Evolutionary conservation across 495 filamentous ascomycete genomes (phyloP).

Genomic region (Aspergillus sclerotioniger): DNA sequence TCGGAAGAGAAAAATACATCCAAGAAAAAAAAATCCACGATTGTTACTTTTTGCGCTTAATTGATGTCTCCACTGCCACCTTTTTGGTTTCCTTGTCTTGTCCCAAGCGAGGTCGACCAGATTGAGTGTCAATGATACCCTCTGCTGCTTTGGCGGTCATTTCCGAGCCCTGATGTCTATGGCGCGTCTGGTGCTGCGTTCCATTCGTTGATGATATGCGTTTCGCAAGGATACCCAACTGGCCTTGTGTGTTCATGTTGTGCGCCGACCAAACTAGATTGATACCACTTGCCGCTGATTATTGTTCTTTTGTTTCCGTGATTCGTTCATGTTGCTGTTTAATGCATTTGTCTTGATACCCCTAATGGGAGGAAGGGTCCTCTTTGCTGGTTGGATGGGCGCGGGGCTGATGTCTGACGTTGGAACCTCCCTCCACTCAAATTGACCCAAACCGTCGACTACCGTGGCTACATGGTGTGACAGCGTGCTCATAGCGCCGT

Average conservation of each 20-base stretch:
- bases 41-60: constrained; percentile 13
- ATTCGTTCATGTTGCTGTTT: constrained; percentile 27
- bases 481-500: constrained; percentile 6
- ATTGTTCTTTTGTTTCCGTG: constrained; percentile 28
- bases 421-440: constrained; percentile 18
- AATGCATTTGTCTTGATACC: constrained; percentile 37
- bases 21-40: constrained; percentile 12
- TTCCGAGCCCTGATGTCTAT: constrained; percentile 22
- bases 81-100: constrained; percentile 21
- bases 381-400: constrained; percentile 22
- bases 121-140: constrained; percentile 29
- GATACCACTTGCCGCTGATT: constrained; percentile 47
- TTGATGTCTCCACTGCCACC: constrained; percentile 36
- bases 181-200: constrained; percentile 22
- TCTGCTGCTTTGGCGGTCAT: constrained; percentile 27
- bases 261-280: constrained; percentile 48
- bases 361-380: constrained; percentile 33
- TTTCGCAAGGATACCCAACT: constrained; percentile 35
- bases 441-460: constrained; percentile 17
- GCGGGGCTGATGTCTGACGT: constrained; percentile 12
- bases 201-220: constrained; percentile 43
- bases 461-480: constrained; percentile 11
- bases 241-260: constrained; percentile 39
- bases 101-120: constrained; percentile 4
- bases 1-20: constrained; percentile 8